Evolutionary conservation across 2,329 filamentous ascomycete species (phyloP).

Genomic region (Pseudocercospora eumusae): DNA sequence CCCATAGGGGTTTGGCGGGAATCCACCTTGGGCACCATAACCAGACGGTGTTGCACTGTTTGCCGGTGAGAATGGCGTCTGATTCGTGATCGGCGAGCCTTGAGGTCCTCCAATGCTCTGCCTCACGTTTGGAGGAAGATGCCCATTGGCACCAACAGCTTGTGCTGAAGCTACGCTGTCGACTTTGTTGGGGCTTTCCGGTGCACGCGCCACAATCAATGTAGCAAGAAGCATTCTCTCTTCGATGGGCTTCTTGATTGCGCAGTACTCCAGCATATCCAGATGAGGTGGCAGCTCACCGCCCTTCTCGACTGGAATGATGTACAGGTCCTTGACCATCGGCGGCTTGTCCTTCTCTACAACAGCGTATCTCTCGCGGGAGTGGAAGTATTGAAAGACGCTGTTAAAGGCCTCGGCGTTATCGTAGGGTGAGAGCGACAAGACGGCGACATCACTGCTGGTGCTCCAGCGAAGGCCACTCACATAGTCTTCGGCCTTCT

Average conservation of each 20-base stretch:
- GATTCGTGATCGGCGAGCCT: conserved; percentile 41
- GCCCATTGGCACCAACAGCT: conserved; percentile 26
- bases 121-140: conserved; percentile 27
- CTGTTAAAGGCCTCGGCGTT: conserved; percentile 66
- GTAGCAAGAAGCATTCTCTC: conserved; percentile 80
- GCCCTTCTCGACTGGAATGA: conserved; percentile 80
- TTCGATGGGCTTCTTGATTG: conserved; percentile 68
- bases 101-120: conserved; percentile 32
- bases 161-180: conserved; percentile 40
- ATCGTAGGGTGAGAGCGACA: conserved; percentile 67
- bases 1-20: conserved; percentile 45
- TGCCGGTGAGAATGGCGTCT: conserved; percentile 45
- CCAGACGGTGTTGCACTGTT: conserved; percentile 33
- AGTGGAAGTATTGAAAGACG: conserved; percentile 84
- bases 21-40: conserved; percentile 30
- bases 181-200: conserved; percentile 29
- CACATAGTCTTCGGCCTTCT: conserved; percentile 86
- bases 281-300: conserved; percentile 77
- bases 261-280: conserved; percentile 81
- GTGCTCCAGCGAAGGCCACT: conserved; percentile 80
- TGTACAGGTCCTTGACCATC: conserved; percentile 85
- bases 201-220: conserved; percentile 74
- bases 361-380: conserved; percentile 82
- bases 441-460: conserved; percentile 80
- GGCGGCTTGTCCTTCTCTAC: conserved; percentile 61